A percentile compares a stretch with the other conserved stretches of the same genome.
Evolutionary conservation across 768 basidiomycete species (phyloP).

Genomic region (Tylopilus felleus): DNA sequence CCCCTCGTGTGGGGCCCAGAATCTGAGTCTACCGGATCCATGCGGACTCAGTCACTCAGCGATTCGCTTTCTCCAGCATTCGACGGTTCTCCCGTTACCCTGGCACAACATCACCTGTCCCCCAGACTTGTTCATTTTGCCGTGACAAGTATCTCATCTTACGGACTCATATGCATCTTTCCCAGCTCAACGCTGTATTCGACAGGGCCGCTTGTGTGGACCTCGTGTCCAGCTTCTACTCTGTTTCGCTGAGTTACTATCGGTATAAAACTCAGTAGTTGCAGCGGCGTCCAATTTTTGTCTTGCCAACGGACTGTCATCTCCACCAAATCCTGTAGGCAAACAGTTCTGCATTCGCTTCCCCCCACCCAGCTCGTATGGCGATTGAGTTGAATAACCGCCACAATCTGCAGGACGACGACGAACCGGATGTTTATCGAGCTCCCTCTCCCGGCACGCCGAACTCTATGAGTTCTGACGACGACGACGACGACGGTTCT

Average conservation of each 20-base stretch:
- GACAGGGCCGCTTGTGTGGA: conserved; percentile 32
- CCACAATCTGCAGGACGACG: conserved; percentile 22
- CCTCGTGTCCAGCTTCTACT: conserved; percentile 38
- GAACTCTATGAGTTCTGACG: conserved; percentile 8
- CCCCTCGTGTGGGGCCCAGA: conserved; percentile 14
- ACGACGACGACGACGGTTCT: conserved; percentile 33
- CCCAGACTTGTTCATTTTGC: conserved; percentile 10
- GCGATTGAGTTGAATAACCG: conserved; percentile 27
- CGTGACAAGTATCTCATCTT: conserved; percentile 16
- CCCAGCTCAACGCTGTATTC: conserved; percentile 25
- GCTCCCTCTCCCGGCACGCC: conserved; percentile 10
- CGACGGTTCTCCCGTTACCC: neutral
- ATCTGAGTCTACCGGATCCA: conserved; percentile 21
- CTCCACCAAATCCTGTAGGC: conserved; percentile 25
- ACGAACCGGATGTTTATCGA: conserved; percentile 8
- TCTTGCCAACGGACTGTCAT: conserved; percentile 36
- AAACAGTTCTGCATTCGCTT: conserved; percentile 9
- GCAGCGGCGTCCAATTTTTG: conserved; percentile 37
- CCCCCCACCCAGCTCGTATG: conserved; percentile 17
- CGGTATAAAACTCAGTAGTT: conserved; percentile 38
- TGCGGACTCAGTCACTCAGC: conserved; percentile 30
- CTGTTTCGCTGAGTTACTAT: conserved; percentile 40
- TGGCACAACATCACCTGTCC: conserved; percentile 7
- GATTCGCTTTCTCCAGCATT: conserved; percentile 12
- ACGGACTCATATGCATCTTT: conserved; percentile 15